These are phyloP conservation scores for Backusella mclennaniae DNA, from an alignment of 192 early-diverging fungal species.

Conservation along the genomic window DNA sequence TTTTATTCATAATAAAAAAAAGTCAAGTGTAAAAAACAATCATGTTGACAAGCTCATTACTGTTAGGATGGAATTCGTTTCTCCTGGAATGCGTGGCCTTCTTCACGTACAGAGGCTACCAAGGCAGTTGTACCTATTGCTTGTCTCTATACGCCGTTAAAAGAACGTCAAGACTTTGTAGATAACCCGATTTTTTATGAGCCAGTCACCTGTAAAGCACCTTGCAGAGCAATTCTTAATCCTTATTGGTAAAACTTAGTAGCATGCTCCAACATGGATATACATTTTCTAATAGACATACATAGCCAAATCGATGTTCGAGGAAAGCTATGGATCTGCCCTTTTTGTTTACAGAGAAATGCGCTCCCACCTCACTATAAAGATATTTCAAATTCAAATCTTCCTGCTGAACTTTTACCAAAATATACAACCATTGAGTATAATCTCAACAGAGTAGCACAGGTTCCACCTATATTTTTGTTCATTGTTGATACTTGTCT, in stretches of 20 bases:
- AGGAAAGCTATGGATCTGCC: slow-evolving; percentile 96
- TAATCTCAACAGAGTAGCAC: slow-evolving; percentile 78
- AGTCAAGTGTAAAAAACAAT: no score
- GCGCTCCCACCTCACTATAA: slow-evolving; percentile 97
- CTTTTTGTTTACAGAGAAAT: slow-evolving; percentile 97
- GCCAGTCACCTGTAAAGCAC: slow-evolving; percentile 95
- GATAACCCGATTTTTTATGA: slow-evolving; percentile 86
- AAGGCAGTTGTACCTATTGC: slow-evolving; percentile 93
- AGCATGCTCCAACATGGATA: not conserved
- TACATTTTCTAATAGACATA: not conserved
- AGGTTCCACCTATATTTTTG: slow-evolving; percentile 92
- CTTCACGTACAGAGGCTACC: slow-evolving; percentile 91
- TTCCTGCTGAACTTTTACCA: slow-evolving; percentile 90
- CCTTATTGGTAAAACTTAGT: slow-evolving; percentile 80
- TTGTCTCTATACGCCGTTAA: slow-evolving; percentile 90
- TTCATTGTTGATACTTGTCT: slow-evolving; percentile 98
- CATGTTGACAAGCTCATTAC: not conserved
- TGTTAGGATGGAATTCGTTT: slow-evolving; percentile 84
- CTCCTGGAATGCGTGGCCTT: slow-evolving; percentile 98
- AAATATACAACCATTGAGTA: slow-evolving; percentile 98
- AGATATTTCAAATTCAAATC: slow-evolving; percentile 88
- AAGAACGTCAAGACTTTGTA: slow-evolving; percentile 82
- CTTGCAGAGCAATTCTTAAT: slow-evolving; percentile 94
- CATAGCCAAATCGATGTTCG: slow-evolving; percentile 95
- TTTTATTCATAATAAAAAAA: not conserved